Evolutionary conservation across 495 filamentous ascomycete genomes (phyloP), one percentile per base, ranked within the genome.

Genomic region (Articulospora tetracladia): DNA sequence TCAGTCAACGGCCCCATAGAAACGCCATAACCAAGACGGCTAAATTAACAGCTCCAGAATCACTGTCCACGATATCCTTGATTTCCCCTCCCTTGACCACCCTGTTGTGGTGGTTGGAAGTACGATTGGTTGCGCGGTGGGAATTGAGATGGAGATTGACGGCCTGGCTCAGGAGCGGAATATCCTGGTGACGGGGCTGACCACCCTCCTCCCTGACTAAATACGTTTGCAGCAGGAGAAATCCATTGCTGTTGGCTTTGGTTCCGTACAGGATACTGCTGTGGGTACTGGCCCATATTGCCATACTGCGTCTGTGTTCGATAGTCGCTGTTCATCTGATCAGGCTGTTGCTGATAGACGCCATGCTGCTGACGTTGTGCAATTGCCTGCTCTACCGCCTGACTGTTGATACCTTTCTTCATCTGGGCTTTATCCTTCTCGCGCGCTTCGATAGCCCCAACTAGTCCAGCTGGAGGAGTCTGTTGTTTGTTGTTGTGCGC

Each of bases 361-460:
- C 36, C 54, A 28, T 68, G 62, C 20, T 68, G 66, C 39, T 68
- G 66, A n/a, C 58, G 34, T 55, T 68, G 62, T 30, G 46, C 52
- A 36, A 68, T 64, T 6, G 89, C 91, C 57, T 89, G 83, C 58
- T 92, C 86, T 12, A 91, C 89, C 63, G 89, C 86, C 61, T 88
- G 81, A 55, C 85, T 85, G 32, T 85, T 83, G 63, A 88, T 75
- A 1, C 88, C 87, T 53, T 90, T 81, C 61, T 80, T 89, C 71
- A 92, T 86, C 53, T 85, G 80, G 50, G 81, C 81, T 59, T 82
- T 89, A 70, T 93, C 91, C 4, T 83, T 82, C 65, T 95, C 88
- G 25, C 90, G 80, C 6, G 82, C 80, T 66, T 91, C 84, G 48
- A 95, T 93, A 10, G 88, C 86, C 1, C 86, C 87, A 11, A 95